Conservation (phyloP, 2,329 filamentous ascomycete genomes). For the Ampelomyces quisqualis region DNA sequence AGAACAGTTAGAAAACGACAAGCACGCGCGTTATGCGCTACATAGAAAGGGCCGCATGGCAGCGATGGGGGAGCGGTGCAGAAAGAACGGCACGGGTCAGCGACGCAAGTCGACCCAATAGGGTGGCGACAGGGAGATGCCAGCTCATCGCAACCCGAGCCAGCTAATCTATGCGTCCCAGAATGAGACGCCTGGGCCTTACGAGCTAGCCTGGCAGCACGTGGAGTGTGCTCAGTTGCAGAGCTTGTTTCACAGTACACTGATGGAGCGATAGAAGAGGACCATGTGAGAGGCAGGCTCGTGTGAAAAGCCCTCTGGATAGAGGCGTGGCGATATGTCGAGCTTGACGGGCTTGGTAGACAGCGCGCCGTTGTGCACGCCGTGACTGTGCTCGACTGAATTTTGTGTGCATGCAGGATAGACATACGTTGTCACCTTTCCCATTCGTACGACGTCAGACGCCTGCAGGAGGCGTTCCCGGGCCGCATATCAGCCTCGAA, state of each 20-base stretch:
- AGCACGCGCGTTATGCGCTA: slow-evolving; percentile 40
- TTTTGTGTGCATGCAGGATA: slow-evolving; percentile 30
- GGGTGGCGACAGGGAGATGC: slow-evolving; percentile 30
- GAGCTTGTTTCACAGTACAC: slow-evolving; percentile 18
- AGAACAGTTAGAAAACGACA: slow-evolving; percentile 31
- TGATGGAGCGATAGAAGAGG: slow-evolving; percentile 19
- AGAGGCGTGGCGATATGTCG: slow-evolving; percentile 4
- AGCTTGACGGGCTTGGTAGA: slow-evolving; percentile 13
- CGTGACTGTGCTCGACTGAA: slow-evolving; percentile 22
- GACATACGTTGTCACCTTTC: slow-evolving; percentile 35
- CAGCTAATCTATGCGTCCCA: slow-evolving; percentile 39
- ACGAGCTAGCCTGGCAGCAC: slow-evolving; percentile 25
- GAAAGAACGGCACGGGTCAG: slow-evolving; percentile 32
- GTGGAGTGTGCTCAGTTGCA: slow-evolving; percentile 23
- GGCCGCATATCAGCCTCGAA: slow-evolving; percentile 27
- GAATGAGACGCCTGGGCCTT: slow-evolving; percentile 28
- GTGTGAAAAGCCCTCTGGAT: slow-evolving; percentile 15
- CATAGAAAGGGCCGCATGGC: slow-evolving; percentile 35
- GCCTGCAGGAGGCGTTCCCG: slow-evolving; percentile 15
- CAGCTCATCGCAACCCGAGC: slow-evolving; percentile 35
- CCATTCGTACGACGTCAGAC: slow-evolving; percentile 33
- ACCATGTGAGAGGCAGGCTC: slow-evolving; percentile 13
- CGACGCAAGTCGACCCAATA: slow-evolving; percentile 34
- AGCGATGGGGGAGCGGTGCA: slow-evolving; percentile 32
- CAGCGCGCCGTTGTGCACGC: slow-evolving; percentile 24